These are phyloP conservation scores for Clavispora fructus DNA, from an alignment of 805 yeast species.

Conservation along the genomic window DNA sequence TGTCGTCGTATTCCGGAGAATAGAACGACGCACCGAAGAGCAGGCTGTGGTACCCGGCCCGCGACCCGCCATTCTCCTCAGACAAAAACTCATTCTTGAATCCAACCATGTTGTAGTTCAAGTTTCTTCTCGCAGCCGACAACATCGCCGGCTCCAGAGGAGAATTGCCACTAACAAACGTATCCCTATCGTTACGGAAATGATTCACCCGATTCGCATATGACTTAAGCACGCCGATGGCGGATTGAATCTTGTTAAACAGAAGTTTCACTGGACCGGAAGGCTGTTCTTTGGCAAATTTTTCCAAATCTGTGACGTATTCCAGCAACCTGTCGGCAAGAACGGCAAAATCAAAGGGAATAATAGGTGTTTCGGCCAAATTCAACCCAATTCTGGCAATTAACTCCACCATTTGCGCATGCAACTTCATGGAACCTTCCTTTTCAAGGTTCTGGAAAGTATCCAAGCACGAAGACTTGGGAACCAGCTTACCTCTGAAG, in stretches of 20 bases:
- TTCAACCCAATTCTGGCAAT: constrained; percentile 50
- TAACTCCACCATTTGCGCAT: constrained; percentile 51
- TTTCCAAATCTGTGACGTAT: constrained; percentile 44
- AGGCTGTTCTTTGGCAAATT: constrained; percentile 22
- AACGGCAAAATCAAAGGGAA: constrained; percentile 58
- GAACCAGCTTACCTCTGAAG: constrained; percentile 35
- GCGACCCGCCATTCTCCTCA: constrained; percentile 37
- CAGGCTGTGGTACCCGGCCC: constrained; percentile 65
- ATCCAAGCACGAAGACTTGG: constrained; percentile 60
- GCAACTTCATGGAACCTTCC: constrained; percentile 55
- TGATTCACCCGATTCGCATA: constrained; percentile 42
- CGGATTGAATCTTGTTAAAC: constrained; percentile 19
- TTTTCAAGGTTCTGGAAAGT: constrained; percentile 50
- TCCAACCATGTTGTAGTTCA: constrained; percentile 64
- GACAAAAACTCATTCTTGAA: constrained; percentile 52
- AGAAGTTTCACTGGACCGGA: constrained; percentile 11
- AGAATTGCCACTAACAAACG: constrained; percentile 24
- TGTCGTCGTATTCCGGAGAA: constrained; percentile 39
- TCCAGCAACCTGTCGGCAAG: constrained; percentile 41
- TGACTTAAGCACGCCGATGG: constrained; percentile 22
- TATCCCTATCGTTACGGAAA: constrained; percentile 40
- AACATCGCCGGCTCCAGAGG: constrained; percentile 72
- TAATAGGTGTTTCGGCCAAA: constrained; percentile 67
- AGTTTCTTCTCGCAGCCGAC: constrained; percentile 68
- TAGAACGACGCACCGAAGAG: constrained; percentile 64